Percentiles rank a stretch among this genome's conserved stretches.
These are phyloP conservation scores for Backusella tarrabulga DNA, from an alignment of 192 early-diverging fungal genomes.

Conservation along the genomic window DNA sequence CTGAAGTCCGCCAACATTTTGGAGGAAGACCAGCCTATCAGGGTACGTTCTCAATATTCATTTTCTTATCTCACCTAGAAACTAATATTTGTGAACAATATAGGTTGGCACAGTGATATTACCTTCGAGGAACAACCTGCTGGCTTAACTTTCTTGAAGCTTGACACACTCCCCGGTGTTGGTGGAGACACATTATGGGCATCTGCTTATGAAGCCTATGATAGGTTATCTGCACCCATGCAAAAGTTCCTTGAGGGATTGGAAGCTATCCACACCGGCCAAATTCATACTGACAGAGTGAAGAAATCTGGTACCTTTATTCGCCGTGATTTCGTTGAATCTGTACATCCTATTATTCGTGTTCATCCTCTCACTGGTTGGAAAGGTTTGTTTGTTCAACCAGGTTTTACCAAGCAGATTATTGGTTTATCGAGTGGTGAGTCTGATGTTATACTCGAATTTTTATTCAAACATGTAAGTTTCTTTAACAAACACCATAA, in stretches of 20 bases:
- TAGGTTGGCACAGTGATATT: constrained; percentile 54
- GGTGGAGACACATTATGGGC: constrained; percentile 64
- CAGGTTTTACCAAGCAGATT: constrained; percentile 53
- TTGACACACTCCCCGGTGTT: constrained; percentile 44
- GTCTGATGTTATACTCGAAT: constrained; percentile 45
- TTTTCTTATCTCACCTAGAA: background rate
- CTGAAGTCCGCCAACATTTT: background rate
- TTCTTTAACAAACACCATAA: background rate
- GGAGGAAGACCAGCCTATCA: background rate
- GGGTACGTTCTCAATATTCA: background rate
- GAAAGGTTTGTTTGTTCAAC: constrained; percentile 60
- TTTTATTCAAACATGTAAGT: constrained; percentile 45
- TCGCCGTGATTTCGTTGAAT: constrained; percentile 16
- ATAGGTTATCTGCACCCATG: constrained; percentile 55
- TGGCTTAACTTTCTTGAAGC: constrained; percentile 47
- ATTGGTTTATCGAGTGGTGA: constrained; percentile 42
- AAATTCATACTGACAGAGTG: constrained; percentile 12
- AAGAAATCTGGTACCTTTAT: constrained; percentile 8
- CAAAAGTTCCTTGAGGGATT: constrained; percentile 55
- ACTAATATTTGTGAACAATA: background rate
- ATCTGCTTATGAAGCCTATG: constrained; percentile 57
- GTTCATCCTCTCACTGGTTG: constrained; percentile 61
- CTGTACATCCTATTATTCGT: constrained; percentile 40
- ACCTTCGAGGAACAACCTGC: constrained; percentile 56
- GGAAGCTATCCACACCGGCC: constrained; percentile 46